Percentiles rank a stretch among this genome's conserved stretches.
These are phyloP conservation scores for Durio zibethinus DNA, from an alignment of 345 rosid genomes.

Conservation along the genomic window DNA sequence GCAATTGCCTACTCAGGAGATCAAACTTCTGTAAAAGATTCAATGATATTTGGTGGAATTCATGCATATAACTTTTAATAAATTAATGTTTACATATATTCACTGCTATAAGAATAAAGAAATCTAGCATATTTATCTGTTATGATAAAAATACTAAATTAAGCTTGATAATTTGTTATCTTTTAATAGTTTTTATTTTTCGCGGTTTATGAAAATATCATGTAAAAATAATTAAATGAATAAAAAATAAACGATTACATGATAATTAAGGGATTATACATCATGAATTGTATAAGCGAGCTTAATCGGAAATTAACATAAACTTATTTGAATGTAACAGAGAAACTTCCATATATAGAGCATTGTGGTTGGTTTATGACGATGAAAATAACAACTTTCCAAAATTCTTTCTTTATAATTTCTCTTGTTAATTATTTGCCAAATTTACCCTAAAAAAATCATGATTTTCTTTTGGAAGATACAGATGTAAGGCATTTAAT, in stretches of 20 bases:
- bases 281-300: no score
- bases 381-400: background rate
- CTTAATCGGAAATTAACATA: background rate
- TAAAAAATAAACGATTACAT: no score
- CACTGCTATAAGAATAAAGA: background rate
- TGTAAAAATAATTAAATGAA: background rate
- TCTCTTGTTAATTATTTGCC: background rate
- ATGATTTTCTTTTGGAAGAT: background rate
- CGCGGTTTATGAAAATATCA: background rate
- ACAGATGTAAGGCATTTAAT: background rate
- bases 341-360: background rate
- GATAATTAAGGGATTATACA: background rate
- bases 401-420: background rate
- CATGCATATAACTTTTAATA: background rate
- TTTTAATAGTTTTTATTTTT: no score
- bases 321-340: background rate
- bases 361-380: background rate
- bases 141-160: background rate
- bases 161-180: no score
- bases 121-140: background rate
- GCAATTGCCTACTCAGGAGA: background rate
- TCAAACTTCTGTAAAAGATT: background rate
- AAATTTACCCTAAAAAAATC: background rate
- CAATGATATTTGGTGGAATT: background rate
- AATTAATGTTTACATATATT: background rate